These are phyloP conservation scores for Metschnikowia hibisci DNA, from an alignment of 805 yeast genomes.

Conservation along the genomic window DNA sequence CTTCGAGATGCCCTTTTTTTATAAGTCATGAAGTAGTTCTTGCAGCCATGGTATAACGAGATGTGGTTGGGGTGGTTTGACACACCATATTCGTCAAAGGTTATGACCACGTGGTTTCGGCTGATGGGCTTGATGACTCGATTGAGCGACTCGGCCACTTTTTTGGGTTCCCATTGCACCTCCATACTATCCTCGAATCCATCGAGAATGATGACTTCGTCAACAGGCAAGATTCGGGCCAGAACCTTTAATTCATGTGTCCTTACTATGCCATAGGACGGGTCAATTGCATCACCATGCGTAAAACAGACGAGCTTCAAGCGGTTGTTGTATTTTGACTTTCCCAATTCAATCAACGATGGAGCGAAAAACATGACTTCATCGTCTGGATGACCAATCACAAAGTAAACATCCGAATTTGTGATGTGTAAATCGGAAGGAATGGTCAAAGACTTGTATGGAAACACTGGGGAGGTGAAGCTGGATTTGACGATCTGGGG, in stretches of 20 bases:
- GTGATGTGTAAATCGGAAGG: slow-evolving; percentile 32
- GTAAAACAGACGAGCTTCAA: slow-evolving; percentile 68
- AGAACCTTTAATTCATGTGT: slow-evolving; percentile 54
- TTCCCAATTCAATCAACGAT: slow-evolving; percentile 49
- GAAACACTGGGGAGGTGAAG: slow-evolving; percentile 25
- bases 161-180: slow-evolving; percentile 53
- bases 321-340: slow-evolving; percentile 44
- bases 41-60: slow-evolving; percentile 53
- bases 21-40: slow-evolving; percentile 25
- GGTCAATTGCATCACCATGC: slow-evolving; percentile 61
- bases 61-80: slow-evolving; percentile 87
- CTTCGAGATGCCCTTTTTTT: slow-evolving; percentile 7
- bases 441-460: slow-evolving; percentile 35
- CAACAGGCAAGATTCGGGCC: slow-evolving; percentile 51
- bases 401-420: slow-evolving; percentile 41
- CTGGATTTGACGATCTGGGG: slow-evolving; percentile 25
- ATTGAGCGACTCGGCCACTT: slow-evolving; percentile 38
- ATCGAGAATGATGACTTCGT: slow-evolving; percentile 45
- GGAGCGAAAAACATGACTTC: slow-evolving; percentile 98
- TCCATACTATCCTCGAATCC: slow-evolving; percentile 61
- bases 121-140: slow-evolving; percentile 20
- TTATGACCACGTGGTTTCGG: slow-evolving; percentile 42
- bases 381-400: slow-evolving; percentile 97
- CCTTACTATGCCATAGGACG: slow-evolving; percentile 66
- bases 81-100: slow-evolving; percentile 81